A percentile compares a stretch with the other conserved stretches of the same genome.
Conservation (phyloP, 2,329 filamentous ascomycete genomes). For the Fusarium sambucinum region DNA sequence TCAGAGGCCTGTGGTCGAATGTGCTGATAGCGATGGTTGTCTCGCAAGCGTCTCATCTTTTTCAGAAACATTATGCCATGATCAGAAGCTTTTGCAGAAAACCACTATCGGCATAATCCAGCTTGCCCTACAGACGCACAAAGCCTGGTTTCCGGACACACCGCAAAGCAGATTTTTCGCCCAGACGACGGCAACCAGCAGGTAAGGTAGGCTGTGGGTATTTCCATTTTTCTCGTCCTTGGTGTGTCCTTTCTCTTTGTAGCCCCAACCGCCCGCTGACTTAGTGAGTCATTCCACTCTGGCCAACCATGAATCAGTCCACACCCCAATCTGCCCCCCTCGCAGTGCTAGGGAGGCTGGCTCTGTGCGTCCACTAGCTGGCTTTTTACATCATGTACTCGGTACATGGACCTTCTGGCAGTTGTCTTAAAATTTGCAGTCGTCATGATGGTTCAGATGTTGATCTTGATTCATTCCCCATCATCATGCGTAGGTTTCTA, state of each 20-base stretch:
- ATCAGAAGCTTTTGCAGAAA: slow-evolving; percentile 9
- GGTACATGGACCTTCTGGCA: slow-evolving; percentile 33
- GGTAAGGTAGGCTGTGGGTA: slow-evolving; percentile 35
- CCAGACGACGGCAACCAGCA: slow-evolving; percentile 25
- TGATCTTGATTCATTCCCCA: slow-evolving; percentile 14
- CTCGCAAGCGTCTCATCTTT: slow-evolving; percentile 45
- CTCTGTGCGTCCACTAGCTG: slow-evolving; percentile 52
- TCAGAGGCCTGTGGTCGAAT: slow-evolving; percentile 9
- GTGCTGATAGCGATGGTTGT: slow-evolving; percentile 24
- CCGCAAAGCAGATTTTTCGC: slow-evolving; percentile 35
- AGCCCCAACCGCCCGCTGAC: slow-evolving; percentile 37
- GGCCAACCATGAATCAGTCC: slow-evolving; percentile 42
- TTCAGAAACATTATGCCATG: slow-evolving; percentile 27
- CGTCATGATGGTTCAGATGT: slow-evolving; percentile 29
- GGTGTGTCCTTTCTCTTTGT: slow-evolving; percentile 24
- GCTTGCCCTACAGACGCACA: neutral
- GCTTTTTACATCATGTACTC: slow-evolving; percentile 45
- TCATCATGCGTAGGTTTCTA: neutral
- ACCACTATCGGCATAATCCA: slow-evolving; percentile 9
- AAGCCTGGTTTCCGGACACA: slow-evolving; percentile 34
- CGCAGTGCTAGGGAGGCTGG: slow-evolving; percentile 46
- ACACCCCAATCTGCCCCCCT: slow-evolving; percentile 36
- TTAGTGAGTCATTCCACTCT: slow-evolving; percentile 47
- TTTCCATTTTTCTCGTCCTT: slow-evolving; percentile 39
- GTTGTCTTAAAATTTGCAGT: slow-evolving; percentile 15